These are phyloP conservation scores for Phytopythium aichiense DNA, from an alignment of 352 stramenopile genomes.

Conservation along the genomic window DNA sequence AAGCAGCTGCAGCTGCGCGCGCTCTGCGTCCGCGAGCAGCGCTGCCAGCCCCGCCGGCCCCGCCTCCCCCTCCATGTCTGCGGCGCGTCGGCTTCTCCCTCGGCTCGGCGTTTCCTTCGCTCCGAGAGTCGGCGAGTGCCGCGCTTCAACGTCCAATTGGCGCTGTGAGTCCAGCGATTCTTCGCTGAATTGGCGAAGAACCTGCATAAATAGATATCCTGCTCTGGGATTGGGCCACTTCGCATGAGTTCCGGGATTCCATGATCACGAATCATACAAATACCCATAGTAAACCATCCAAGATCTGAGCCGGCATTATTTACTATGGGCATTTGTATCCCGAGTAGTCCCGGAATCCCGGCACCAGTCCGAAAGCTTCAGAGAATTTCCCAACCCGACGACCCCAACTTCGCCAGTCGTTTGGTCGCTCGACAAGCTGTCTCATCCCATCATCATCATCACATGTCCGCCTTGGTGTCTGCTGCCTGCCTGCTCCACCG, in stretches of 20 bases:
- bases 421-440: too few species aligned
- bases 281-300: too few species aligned
- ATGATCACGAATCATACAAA: too few species aligned
- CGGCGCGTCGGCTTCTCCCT: not conserved
- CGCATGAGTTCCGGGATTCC: too few species aligned
- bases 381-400: too few species aligned
- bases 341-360: too few species aligned
- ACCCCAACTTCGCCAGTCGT: not conserved
- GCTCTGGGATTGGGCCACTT: too few species aligned
- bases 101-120: not conserved
- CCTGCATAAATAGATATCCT: too few species aligned
- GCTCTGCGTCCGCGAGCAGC: conserved; percentile 40
- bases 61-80: not conserved
- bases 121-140: not conserved
- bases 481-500: not conserved
- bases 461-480: not conserved
- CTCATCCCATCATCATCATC: not conserved
- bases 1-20: conserved; percentile 30
- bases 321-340: too few species aligned
- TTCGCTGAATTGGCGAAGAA: not conserved
- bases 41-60: conserved; percentile 14
- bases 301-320: too few species aligned
- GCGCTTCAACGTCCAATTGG: not conserved
- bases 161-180: not conserved
- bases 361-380: too few species aligned